A percentile compares a stretch with the other conserved stretches of the same genome.
Conservation (phyloP, 768 basidiomycete species). For the Lactarius trivialis region DNA sequence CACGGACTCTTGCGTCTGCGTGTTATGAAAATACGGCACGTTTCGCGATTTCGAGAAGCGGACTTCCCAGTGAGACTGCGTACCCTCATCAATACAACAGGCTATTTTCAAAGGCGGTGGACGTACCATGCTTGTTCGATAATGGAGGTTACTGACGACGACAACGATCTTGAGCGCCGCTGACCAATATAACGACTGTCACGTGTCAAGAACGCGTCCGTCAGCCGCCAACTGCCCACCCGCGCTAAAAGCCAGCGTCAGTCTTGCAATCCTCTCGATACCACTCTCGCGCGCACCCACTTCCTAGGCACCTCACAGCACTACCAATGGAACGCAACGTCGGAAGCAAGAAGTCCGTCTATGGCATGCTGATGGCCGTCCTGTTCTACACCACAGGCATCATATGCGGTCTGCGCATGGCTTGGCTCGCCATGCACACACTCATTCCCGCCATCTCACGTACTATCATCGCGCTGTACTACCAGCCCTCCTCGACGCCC, state of each 20-base stretch:
- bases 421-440: background rate
- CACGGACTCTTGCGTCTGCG: constrained; percentile 55
- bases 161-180: background rate
- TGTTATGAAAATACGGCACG: constrained; percentile 87
- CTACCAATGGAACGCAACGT: background rate
- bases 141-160: background rate
- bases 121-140: constrained; percentile 9
- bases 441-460: background rate
- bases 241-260: background rate
- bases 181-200: background rate
- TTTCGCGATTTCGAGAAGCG: constrained; percentile 73
- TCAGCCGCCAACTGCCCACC: background rate
- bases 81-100: background rate
- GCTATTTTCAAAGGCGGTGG: background rate
- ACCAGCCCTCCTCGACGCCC: background rate
- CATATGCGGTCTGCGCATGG: background rate
- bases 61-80: constrained; percentile 62
- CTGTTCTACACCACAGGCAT: constrained; percentile 5
- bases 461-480: background rate
- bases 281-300: background rate
- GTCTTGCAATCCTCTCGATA: background rate
- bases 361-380: constrained; percentile 9
- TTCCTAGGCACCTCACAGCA: background rate
- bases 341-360: background rate
- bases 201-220: constrained; percentile 1